These are phyloP conservation scores for Malbranchea cinnamomea DNA, from an alignment of 2,329 filamentous ascomycete species.

Conservation along the genomic window DNA sequence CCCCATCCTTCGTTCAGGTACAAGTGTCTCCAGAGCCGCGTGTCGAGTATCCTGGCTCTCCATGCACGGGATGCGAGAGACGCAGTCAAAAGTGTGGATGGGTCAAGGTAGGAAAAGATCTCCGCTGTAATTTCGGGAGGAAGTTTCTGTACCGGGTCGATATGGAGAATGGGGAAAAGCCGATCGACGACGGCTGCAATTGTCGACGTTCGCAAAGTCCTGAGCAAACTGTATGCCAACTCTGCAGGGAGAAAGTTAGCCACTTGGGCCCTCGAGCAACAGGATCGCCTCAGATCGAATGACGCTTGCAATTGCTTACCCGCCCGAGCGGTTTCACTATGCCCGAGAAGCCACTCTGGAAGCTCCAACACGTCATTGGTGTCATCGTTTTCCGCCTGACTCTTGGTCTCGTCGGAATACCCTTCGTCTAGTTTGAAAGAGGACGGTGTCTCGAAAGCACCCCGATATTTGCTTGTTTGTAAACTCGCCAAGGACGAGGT, in stretches of 20 bases:
- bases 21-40: constrained; percentile 69
- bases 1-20: constrained; percentile 82
- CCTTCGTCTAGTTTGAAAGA: constrained; percentile 62
- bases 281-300: not conserved
- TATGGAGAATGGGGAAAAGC: constrained; percentile 70
- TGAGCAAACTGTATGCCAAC: constrained; percentile 63
- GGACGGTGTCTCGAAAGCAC: constrained; percentile 17
- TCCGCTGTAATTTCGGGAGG: constrained; percentile 84
- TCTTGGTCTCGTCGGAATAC: constrained; percentile 62
- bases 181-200: constrained; percentile 69
- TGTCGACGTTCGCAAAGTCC: constrained; percentile 62
- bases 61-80: constrained; percentile 68
- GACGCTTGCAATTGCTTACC: constrained; percentile 34
- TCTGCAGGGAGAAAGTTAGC: constrained; percentile 36
- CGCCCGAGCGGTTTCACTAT: constrained; percentile 40
- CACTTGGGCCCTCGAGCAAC: not conserved
- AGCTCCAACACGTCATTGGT: constrained; percentile 29
- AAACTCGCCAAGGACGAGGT: constrained; percentile 14
- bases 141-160: constrained; percentile 75
- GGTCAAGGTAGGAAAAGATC: constrained; percentile 74
- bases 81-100: constrained; percentile 62
- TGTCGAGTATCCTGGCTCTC: constrained; percentile 67
- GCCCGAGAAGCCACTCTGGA: constrained; percentile 39
- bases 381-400: constrained; percentile 27
- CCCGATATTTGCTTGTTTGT: constrained; percentile 15